These are phyloP conservation scores for Carex arenaria DNA, from an alignment of 202 grass and related monocot species.

Conservation along the genomic window DNA sequence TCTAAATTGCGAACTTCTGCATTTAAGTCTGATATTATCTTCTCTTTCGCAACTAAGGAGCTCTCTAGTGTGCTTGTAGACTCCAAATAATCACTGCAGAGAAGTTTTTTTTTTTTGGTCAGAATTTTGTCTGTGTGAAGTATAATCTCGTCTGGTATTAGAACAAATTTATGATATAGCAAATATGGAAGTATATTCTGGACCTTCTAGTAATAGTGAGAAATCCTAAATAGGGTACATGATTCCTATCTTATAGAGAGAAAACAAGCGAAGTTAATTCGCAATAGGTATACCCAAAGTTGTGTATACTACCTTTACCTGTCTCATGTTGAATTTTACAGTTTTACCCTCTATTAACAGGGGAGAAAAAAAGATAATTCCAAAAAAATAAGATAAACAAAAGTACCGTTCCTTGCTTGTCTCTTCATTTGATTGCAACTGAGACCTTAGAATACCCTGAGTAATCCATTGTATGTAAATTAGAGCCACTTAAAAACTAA, in stretches of 20 bases:
- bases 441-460: constrained; percentile 78
- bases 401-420: constrained; percentile 65
- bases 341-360: background rate
- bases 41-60: constrained; percentile 96
- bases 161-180: background rate
- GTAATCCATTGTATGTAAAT: constrained; percentile 4
- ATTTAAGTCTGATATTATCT: constrained; percentile 98
- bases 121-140: background rate
- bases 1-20: constrained; percentile 89
- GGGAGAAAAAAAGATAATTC: background rate
- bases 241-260: background rate
- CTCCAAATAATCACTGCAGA: constrained; percentile 84
- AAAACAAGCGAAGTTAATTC: background rate
- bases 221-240: background rate
- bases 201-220: background rate
- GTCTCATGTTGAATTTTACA: background rate
- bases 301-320: background rate
- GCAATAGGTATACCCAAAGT: constrained; percentile 2
- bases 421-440: constrained; percentile 90
- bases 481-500: constrained; percentile 10
- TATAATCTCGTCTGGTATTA: background rate
- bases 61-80: constrained; percentile 86
- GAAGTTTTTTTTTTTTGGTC: constrained; percentile 25
- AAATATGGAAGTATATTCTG: background rate
- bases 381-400: constrained; percentile 17